Evolutionary conservation across 441 rosid genomes (phyloP), one percentile per base, ranked within the genome.

Genomic region (Viola pubescens): DNA sequence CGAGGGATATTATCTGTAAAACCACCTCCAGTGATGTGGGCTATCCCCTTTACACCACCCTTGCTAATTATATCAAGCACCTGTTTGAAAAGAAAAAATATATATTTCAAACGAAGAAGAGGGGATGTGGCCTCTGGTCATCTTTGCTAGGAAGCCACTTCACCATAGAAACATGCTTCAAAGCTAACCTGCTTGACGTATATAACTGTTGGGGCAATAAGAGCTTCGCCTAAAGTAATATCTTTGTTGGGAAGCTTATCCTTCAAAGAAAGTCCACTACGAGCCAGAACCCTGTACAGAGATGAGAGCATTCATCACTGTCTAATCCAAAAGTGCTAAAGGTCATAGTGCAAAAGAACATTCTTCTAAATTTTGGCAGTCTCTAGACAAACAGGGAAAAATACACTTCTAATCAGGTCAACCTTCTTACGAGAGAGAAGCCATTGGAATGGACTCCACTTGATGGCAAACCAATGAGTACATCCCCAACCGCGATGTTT

Each of bases 401-500:
- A 44, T 13, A 47, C 58, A 52, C 61, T 13, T 45, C 51, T 9
- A 54, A 61, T 39, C 37, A 52, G 39, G 46, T 55, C 55, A 58
- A 92, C 97, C 86, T 87, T 83, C 97, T 84, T 4, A 88, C 96
- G 59, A 89, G 89, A 46, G 98, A 89, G 72, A 89, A 92, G 46
- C 98, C 98, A 72, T 92, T 92, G 4, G 96, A 92, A 75, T 89
- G 97, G 49, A 89, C 92, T 44, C 97, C 97, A 47, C 92, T 89
- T 5, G 97, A 88, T 38, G 91, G 96, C 54, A 94, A 75, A 56
- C 97, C 96, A 70, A 94, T 82, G 52, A 89, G 82, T 7, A 82
- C 80, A 70, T 88, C 94, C 60, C 97, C 95, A 54, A 79, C 83
- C 52, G 65, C 77, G 37, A 88, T 85, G 74, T 68, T 79, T 75